Base-by-base conservation (phyloP, 2,329 filamentous ascomycete genomes). In the Aspergillus jensenii region DNA sequence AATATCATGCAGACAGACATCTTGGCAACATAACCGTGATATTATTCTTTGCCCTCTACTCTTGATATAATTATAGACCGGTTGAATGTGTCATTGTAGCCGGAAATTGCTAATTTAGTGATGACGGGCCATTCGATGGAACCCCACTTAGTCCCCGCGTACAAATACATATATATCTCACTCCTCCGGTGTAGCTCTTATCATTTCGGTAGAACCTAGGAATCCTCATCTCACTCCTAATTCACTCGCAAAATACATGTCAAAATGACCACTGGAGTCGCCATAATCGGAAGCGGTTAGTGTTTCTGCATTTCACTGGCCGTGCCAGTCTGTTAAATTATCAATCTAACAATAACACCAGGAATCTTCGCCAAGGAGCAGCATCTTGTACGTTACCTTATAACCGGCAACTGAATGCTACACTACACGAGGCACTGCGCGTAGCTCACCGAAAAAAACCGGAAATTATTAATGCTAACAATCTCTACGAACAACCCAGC, bases 281-380 rank as follows among this genome's bases (percentile, higher is more conserved):
- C 82, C 14, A 77, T 84, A 27, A 76, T 85, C 40, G 82, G 82
- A 35, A 82, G 80, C 67, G 82, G 76, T 76, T 67, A 40, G 63
- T 57, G 14, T 45, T 54, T 31, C 17, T 31, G 9, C 19, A 14
- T 27, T 39, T 25, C 14, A 4, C 39, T 31, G 27, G 3, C 27
- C 9, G 1, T 31, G 27, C 27, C 9, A 31, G 9, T 11, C 9
- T 53, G 27, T 12, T 25, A 49, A 48, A 15, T 37, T 51, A n/a
- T 14, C 21, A 14, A 51, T 3, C 35, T 39, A 39, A 50, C 45
- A 31, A 44, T 25, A 14, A 41, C 59, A 49, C 43, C 39, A 78
- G 76, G 83, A 59, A 83, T 84, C 65, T 85, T 85, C 68, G 82
- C 82, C 56, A 77, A 78, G 59, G 83, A 85, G 70, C 78, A 84